Evolutionary conservation across 176 grass and related monocot species (phyloP).

Genomic region (Aegilops tauschii): DNA sequence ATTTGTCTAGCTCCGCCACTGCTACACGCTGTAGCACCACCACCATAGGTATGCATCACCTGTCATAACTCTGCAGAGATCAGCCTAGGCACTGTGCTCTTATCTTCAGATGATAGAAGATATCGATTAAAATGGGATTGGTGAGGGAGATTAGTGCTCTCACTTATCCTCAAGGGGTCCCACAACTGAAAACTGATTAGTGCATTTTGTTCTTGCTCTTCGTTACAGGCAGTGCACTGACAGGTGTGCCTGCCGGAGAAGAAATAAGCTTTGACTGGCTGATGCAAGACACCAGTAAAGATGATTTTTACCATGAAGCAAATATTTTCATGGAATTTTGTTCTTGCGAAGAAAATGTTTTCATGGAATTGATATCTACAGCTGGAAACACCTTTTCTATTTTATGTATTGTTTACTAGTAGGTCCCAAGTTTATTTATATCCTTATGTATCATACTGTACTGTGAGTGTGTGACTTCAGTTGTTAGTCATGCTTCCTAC

Average conservation of each 20-base stretch:
- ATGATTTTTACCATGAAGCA: neutral
- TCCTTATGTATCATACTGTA: neutral
- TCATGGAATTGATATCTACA: neutral
- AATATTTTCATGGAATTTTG: neutral
- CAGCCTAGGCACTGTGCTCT: neutral
- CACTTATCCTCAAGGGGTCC: neutral
- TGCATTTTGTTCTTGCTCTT: slow-evolving; percentile 6
- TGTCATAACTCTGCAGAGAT: neutral
- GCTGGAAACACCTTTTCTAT: neutral
- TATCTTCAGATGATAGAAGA: neutral
- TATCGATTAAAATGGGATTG: neutral
- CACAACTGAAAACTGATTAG: neutral
- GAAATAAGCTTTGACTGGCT: neutral
- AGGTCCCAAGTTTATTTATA: neutral
- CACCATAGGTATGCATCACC: neutral
- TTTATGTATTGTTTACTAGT: neutral
- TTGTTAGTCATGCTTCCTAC: slow-evolving; percentile 2
- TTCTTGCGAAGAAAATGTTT: neutral
- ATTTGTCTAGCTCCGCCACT: no score
- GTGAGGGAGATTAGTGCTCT: neutral
- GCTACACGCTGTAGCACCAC: neutral
- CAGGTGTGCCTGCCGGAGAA: neutral
- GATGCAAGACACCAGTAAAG: neutral
- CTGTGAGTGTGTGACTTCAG: neutral
- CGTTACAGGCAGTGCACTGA: neutral